Percentiles rank a stretch among this genome's conserved stretches.
Evolutionary conservation across 2,329 filamentous ascomycete species (phyloP).

Genomic region (Fusarium sp.): DNA sequence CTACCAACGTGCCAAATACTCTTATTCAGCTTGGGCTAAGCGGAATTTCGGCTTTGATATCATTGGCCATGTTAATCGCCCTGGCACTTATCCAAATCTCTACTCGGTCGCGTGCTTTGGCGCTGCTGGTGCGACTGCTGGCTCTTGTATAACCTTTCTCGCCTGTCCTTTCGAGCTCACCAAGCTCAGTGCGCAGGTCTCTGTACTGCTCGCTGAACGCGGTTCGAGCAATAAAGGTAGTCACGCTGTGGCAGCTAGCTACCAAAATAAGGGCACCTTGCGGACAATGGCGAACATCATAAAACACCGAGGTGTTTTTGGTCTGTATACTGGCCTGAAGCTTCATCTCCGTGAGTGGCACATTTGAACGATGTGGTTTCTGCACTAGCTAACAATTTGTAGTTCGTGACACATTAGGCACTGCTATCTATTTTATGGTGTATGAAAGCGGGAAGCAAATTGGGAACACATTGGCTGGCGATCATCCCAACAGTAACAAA

Average conservation of each 20-base stretch:
- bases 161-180: slow-evolving; percentile 90
- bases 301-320: slow-evolving; percentile 74
- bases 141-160: slow-evolving; percentile 79
- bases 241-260: slow-evolving; percentile 70
- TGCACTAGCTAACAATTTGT: slow-evolving; percentile 1
- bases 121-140: slow-evolving; percentile 78
- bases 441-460: slow-evolving; percentile 89
- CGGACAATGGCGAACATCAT: slow-evolving; percentile 80
- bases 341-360: slow-evolving; percentile 74
- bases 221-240: slow-evolving; percentile 52
- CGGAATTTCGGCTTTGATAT: slow-evolving; percentile 73
- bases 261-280: slow-evolving; percentile 80
- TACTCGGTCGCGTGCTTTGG: slow-evolving; percentile 81
- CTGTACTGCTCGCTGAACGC: slow-evolving; percentile 72
- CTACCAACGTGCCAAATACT: slow-evolving; percentile 80
- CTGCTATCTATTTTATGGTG: slow-evolving; percentile 86
- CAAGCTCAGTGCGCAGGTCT: slow-evolving; percentile 88
- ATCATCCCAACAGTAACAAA: slow-evolving; percentile 78
- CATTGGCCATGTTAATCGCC: slow-evolving; percentile 74
- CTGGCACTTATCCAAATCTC: slow-evolving; percentile 74
- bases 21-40: slow-evolving; percentile 75
- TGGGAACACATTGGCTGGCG: slow-evolving; percentile 75
- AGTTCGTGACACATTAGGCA: slow-evolving; percentile 86
- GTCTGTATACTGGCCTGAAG: slow-evolving; percentile 82
- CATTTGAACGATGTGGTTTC: neutral